Evolutionary conservation across 495 filamentous ascomycete species (phyloP).

Genomic region (Acidomyces sp.): DNA sequence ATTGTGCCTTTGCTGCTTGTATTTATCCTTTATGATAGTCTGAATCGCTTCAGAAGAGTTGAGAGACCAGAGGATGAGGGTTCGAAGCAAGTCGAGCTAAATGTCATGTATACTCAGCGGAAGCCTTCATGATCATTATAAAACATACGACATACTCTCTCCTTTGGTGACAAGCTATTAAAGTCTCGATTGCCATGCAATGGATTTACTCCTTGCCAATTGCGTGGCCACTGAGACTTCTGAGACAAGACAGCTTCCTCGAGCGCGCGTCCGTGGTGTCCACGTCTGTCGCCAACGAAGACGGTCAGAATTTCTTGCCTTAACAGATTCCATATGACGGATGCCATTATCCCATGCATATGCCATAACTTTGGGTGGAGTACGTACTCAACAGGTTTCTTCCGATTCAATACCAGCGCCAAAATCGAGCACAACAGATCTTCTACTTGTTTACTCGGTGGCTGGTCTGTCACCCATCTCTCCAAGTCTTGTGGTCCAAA

Average conservation of each 20-base stretch:
- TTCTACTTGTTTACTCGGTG: conserved; percentile 76
- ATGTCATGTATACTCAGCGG: conserved; percentile 16
- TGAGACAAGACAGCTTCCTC: conserved; percentile 86
- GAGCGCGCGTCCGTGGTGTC: conserved; percentile 80
- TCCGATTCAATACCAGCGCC: conserved; percentile 79
- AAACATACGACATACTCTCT: conserved; percentile 55
- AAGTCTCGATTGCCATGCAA: conserved; percentile 67
- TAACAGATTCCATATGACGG: too few species aligned
- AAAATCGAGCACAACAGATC: conserved; percentile 78
- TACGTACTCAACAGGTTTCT: conserved; percentile 94
- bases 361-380: conserved; percentile 22
- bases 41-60: conserved; percentile 75
- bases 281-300: conserved; percentile 40
- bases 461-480: conserved; percentile 58
- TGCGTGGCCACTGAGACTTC: conserved; percentile 73
- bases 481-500: conserved; percentile 94
- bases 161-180: conserved; percentile 58
- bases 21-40: conserved; percentile 67
- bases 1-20: conserved; percentile 80
- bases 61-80: conserved; percentile 79
- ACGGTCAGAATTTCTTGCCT: too few species aligned
- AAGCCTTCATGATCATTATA: not conserved
- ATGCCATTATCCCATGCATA: too few species aligned
- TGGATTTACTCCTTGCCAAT: conserved; percentile 79
- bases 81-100: conserved; percentile 67